Conservation (phyloP, 768 basidiomycete species). For the Lyophyllum shimeji region DNA sequence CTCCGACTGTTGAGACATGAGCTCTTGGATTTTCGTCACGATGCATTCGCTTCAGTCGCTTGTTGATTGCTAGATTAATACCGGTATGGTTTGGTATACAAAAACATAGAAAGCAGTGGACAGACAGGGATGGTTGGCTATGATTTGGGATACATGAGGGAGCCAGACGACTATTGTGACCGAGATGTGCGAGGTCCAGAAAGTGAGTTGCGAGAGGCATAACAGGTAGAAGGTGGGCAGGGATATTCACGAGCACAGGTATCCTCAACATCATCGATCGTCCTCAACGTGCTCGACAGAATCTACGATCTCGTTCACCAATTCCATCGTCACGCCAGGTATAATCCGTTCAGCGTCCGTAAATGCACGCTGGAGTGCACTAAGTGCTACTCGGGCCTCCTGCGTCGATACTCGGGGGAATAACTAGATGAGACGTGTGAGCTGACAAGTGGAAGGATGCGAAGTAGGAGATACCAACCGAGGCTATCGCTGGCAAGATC, state of each 20-base stretch:
- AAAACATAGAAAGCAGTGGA: constrained; percentile 17
- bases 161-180: constrained; percentile 1
- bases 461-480: constrained; percentile 52
- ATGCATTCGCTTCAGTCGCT: background rate
- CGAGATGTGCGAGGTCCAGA: constrained; percentile 1
- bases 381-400: constrained; percentile 84
- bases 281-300: constrained; percentile 91
- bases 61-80: constrained; percentile 22
- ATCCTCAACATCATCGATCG: constrained; percentile 42
- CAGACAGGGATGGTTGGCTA: background rate
- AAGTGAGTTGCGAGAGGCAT: constrained; percentile 10
- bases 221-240: constrained; percentile 3
- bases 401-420: constrained; percentile 92
- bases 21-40: background rate
- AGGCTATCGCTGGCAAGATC: constrained; percentile 93
- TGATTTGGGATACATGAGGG: constrained; percentile 16
- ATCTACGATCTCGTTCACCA: constrained; percentile 93
- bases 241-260: background rate
- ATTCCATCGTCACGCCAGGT: constrained; percentile 89
- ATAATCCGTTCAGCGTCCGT: constrained; percentile 94
- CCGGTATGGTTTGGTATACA: constrained; percentile 21
- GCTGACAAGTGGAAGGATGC: background rate
- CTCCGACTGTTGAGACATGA: constrained; percentile 4
- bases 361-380: constrained; percentile 86
- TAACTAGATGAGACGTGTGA: constrained; percentile 50